Conservation (phyloP, 1,284 basidiomycete genomes). For the Papiliotrema fonsecae region DNA sequence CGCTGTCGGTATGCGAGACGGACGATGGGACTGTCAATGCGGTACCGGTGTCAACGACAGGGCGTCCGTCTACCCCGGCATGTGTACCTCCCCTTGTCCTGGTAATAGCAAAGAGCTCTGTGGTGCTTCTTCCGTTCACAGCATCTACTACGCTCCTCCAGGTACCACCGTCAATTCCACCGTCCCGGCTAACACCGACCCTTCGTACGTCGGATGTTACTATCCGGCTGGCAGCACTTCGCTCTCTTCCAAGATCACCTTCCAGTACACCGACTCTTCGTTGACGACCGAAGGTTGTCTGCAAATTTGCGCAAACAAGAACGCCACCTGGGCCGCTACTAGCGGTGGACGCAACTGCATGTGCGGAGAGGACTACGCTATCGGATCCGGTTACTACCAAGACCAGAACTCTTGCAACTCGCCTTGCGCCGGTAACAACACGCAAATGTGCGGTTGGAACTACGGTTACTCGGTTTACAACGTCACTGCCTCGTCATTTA, state of each 20-base stretch:
- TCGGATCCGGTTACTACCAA: slow-evolving; percentile 1
- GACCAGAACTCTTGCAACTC: neutral
- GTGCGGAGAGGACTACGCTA: slow-evolving; percentile 5
- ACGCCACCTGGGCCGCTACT: slow-evolving; percentile 6
- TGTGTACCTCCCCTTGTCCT: slow-evolving; percentile 27
- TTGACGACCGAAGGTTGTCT: slow-evolving; percentile 3
- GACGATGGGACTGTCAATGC: slow-evolving; percentile 15
- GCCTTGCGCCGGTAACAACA: slow-evolving; percentile 7
- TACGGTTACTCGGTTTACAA: slow-evolving; percentile 2
- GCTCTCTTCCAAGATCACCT: neutral
- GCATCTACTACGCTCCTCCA: slow-evolving; percentile 2
- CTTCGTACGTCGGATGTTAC: slow-evolving; percentile 4
- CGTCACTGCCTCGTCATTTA: slow-evolving; percentile 1
- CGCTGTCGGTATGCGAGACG: slow-evolving; percentile 2
- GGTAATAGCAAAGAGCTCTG: slow-evolving; percentile 29
- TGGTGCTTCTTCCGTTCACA: slow-evolving; percentile 14
- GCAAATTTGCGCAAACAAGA: slow-evolving; percentile 2
- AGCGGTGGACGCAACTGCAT: neutral
- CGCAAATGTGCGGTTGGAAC: slow-evolving; percentile 11
- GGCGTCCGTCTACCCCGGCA: slow-evolving; percentile 15
- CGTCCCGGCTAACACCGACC: neutral
- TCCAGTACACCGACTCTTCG: neutral
- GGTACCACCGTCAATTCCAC: neutral
- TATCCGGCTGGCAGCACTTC: neutral
- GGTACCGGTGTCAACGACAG: slow-evolving; percentile 13